Percentiles rank a stretch among this genome's conserved stretches.
phyloP scores from a whole-genome alignment of 1,284 basidiomycete genomes.

The Sanghuangporus sanghuang region DNA sequence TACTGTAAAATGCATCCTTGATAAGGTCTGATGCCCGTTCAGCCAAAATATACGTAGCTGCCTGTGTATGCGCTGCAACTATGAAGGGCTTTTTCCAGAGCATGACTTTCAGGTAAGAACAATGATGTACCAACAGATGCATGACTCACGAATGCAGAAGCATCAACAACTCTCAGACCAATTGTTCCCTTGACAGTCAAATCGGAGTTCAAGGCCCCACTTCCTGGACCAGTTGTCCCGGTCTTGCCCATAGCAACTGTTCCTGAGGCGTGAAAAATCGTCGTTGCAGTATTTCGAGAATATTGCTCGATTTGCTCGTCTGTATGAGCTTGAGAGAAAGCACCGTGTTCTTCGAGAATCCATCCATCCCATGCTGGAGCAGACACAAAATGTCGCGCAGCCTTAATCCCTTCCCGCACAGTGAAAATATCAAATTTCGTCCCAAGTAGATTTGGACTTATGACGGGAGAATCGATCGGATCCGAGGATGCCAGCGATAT shows the following conservation, averaged over 20 bases:
- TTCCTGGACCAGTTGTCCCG: conserved; percentile 25
- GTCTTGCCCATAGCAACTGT: conserved; percentile 26
- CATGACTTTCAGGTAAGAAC: not conserved
- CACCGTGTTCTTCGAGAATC: conserved; percentile 23
- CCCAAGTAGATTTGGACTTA: conserved; percentile 41
- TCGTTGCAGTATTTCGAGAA: conserved; percentile 19
- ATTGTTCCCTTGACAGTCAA: conserved; percentile 45
- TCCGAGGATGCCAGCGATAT: conserved; percentile 30
- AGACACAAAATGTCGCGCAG: conserved; percentile 27
- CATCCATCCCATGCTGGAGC: conserved; percentile 32
- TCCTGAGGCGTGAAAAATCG: conserved; percentile 26
- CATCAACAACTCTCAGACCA: conserved; percentile 28
- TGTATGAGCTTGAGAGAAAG: conserved; percentile 21
- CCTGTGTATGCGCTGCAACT: conserved; percentile 19
- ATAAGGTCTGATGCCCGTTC: conserved; percentile 22
- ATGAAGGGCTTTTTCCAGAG: conserved; percentile 17
- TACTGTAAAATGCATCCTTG: conserved; percentile 1
- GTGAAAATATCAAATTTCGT: conserved; percentile 33
- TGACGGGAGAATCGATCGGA: conserved; percentile 36
- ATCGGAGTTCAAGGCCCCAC: conserved; percentile 47
- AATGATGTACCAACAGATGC: not conserved
- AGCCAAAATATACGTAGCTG: conserved; percentile 19
- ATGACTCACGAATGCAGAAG: conserved; percentile 21
- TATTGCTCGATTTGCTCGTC: conserved; percentile 26
- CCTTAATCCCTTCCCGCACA: conserved; percentile 30